A percentile compares a stretch with the other conserved stretches of the same genome.
These are phyloP conservation scores for Platanus orientalis DNA, from an alignment of 164 flowering plant species.

Conservation along the genomic window DNA sequence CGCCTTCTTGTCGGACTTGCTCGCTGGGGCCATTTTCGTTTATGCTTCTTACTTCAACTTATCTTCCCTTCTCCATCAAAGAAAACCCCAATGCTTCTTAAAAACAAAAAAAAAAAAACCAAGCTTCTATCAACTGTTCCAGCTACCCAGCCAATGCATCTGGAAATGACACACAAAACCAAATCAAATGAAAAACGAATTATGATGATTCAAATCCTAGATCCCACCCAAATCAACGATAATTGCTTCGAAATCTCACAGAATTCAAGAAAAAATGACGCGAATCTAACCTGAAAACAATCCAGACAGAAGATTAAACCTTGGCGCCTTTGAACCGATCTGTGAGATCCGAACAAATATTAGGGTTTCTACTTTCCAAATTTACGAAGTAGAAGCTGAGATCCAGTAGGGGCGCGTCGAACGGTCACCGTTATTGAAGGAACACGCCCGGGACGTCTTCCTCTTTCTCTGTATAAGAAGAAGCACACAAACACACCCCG, in stretches of 20 bases:
- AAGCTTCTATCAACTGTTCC: neutral
- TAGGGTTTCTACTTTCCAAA: neutral
- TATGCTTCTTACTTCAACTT: neutral
- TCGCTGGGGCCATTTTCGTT: constrained; percentile 31
- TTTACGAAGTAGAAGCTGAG: neutral
- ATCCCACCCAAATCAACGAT: neutral
- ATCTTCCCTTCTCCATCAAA: constrained; percentile 8
- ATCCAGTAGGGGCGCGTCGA: neutral
- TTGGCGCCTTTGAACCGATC: neutral
- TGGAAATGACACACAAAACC: neutral
- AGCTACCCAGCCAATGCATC: neutral
- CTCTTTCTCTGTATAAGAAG: neutral
- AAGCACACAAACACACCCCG: no score
- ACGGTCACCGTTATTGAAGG: neutral
- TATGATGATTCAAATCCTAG: neutral
- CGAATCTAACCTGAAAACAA: neutral
- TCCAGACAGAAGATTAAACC: neutral
- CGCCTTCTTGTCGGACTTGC: constrained; percentile 37
- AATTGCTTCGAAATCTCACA: neutral
- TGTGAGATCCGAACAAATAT: neutral
- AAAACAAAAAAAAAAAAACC: neutral
- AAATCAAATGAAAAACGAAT: neutral
- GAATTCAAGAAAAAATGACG: neutral
- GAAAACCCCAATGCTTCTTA: neutral
- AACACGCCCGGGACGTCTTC: neutral